A percentile compares a stretch with the other conserved stretches of the same genome.
Evolutionary conservation across 169 alveolate species (phyloP).

Genomic region (Besnoitia besnoiti): DNA sequence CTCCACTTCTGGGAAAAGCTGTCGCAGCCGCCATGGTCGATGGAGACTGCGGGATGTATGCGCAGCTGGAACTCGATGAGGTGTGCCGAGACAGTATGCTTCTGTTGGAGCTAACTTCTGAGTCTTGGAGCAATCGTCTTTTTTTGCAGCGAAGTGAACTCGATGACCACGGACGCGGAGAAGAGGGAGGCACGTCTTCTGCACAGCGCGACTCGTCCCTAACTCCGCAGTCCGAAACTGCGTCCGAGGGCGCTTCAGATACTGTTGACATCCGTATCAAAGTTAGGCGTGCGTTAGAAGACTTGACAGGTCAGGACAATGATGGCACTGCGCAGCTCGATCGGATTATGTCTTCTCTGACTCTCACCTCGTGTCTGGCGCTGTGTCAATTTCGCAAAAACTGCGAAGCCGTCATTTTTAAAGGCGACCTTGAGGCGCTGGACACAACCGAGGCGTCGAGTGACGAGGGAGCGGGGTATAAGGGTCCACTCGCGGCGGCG

Average conservation of each 20-base stretch:
- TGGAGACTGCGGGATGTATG: slow-evolving; percentile 15
- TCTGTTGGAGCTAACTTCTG: neutral
- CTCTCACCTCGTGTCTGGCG: neutral
- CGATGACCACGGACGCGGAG: neutral
- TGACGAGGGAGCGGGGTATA: neutral
- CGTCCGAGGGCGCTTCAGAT: neutral
- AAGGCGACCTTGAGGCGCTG: neutral
- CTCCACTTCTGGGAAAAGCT: neutral
- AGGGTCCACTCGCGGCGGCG: no score
- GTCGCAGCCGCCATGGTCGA: slow-evolving; percentile 26
- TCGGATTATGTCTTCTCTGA: neutral
- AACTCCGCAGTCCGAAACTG: neutral
- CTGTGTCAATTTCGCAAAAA: neutral
- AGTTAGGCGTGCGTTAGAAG: neutral
- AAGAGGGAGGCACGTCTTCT: neutral
- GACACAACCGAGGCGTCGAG: neutral
- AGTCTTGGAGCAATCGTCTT: neutral
- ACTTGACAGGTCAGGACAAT: neutral
- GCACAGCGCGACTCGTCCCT: neutral
- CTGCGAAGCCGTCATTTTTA: neutral
- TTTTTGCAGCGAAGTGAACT: no score
- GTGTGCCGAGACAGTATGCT: neutral
- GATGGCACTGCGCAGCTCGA: neutral
- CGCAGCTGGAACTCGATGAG: neutral
- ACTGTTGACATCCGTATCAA: neutral